Conservation (phyloP, 352 stramenopile genomes). For the Pythium rishiriense region DNA sequence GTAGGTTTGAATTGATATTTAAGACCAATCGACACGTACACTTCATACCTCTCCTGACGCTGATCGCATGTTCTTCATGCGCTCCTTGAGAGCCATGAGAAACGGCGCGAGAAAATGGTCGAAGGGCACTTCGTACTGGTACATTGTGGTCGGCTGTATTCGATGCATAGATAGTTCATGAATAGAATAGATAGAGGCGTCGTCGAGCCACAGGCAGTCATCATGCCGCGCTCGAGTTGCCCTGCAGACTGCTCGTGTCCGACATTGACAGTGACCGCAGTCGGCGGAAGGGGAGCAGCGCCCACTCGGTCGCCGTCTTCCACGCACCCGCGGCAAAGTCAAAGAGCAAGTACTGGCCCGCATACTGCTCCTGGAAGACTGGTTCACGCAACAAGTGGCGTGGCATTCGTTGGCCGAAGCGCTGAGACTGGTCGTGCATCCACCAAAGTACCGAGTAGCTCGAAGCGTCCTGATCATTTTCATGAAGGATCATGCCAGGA, state of each 20-base stretch:
- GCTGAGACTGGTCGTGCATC: slow-evolving; percentile 79
- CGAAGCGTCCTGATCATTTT: slow-evolving; percentile 45
- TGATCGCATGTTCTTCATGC: not conserved
- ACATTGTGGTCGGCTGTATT: too few species aligned
- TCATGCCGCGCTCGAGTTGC: slow-evolving; percentile 21
- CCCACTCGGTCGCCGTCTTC: slow-evolving; percentile 32
- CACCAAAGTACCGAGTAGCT: slow-evolving; percentile 83
- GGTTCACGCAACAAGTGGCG: slow-evolving; percentile 52
- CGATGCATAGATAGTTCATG: slow-evolving; percentile 3
- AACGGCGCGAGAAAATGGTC: too few species aligned
- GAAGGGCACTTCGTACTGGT: too few species aligned
- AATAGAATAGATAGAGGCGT: not conserved
- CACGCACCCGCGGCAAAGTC: slow-evolving; percentile 59
- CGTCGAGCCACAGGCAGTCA: not conserved
- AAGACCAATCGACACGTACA: too few species aligned
- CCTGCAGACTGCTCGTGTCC: slow-evolving; percentile 19
- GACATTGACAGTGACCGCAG: slow-evolving; percentile 29
- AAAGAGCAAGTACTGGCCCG: slow-evolving; percentile 40
- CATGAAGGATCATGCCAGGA: slow-evolving; percentile 60
- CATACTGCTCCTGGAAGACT: slow-evolving; percentile 24
- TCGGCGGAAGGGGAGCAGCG: slow-evolving; percentile 27
- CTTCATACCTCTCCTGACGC: not conserved
- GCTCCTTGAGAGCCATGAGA: too few species aligned
- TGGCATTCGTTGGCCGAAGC: slow-evolving; percentile 58
- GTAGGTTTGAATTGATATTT: not conserved